These are phyloP conservation scores for Casaregolazyma suthepensis DNA, from an alignment of 1,139 yeast species.

Conservation along the genomic window DNA sequence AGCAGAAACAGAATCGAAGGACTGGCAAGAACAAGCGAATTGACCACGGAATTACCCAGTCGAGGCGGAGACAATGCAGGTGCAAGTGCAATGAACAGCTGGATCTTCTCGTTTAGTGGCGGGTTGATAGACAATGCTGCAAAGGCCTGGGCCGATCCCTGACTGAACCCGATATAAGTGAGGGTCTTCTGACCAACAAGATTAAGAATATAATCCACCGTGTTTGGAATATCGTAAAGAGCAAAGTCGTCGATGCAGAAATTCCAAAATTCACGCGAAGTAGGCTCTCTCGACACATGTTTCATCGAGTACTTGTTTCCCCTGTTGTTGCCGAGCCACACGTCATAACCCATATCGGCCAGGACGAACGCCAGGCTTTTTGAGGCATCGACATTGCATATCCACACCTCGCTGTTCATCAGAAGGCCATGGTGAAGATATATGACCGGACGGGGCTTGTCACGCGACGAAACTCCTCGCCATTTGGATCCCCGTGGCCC, in stretches of 20 bases:
- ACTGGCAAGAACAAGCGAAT: slow-evolving; percentile 68
- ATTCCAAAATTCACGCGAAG: slow-evolving; percentile 63
- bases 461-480: slow-evolving; percentile 26
- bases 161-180: slow-evolving; percentile 79
- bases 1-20: slow-evolving; percentile 69
- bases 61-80: slow-evolving; percentile 96
- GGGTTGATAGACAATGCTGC: slow-evolving; percentile 72
- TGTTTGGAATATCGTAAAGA: slow-evolving; percentile 71
- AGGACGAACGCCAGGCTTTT: slow-evolving; percentile 69
- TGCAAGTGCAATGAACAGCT: slow-evolving; percentile 70
- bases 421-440: slow-evolving; percentile 87
- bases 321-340: slow-evolving; percentile 88
- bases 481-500: slow-evolving; percentile 39
- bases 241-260: slow-evolving; percentile 85
- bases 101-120: slow-evolving; percentile 60
- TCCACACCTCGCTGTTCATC: slow-evolving; percentile 91
- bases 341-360: slow-evolving; percentile 78
- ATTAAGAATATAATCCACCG: slow-evolving; percentile 55
- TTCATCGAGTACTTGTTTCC: slow-evolving; percentile 80
- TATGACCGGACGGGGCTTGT: slow-evolving; percentile 43
- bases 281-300: slow-evolving; percentile 40
- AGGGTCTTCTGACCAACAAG: slow-evolving; percentile 41
- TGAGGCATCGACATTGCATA: slow-evolving; percentile 50
- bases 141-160: slow-evolving; percentile 89
- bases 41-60: slow-evolving; percentile 66